Evolutionary conservation across 75 land plant genomes (phyloP), one percentile per base, ranked within the genome.

Genomic region (Sequoia sempervirens): DNA sequence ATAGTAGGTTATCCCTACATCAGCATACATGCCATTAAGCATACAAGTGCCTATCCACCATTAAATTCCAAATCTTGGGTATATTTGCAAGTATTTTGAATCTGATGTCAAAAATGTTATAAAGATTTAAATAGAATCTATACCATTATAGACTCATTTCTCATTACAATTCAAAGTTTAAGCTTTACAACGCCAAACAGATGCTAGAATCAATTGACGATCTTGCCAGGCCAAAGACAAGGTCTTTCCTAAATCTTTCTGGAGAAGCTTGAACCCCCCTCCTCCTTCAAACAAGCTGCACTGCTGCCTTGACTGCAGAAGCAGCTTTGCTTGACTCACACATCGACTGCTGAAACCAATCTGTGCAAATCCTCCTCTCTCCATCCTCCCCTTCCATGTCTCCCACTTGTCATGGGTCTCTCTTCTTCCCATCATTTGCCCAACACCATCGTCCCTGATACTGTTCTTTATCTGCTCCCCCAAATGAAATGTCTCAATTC

Each of bases 221-320:
- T 92, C 91, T 84, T 87, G 87, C 95, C 95, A 93, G 26, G 87
- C 87, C n/a, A 93, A 84, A 23, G 93, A 86, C 37, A 93, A 83
- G 30, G 84, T 85, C 79, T 15, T 87, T 47, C 88, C 89, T 34
- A 80, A 88, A 64, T 83, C 91, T 73, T 81, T 86, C 76, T 86
- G 88, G 52, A 69, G 73, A 85, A 88, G 87, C 81, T 64, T 84
- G 58, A 84, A 87, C 43, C 85, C 88, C 10, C 86, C 84, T 54
- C 73, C 84, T 54, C 73, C 81, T 43, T 84, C 88, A 45, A 69
- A 74, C 18, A 82, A 43, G 15, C 80, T 82, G 36, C 74, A 69
- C 56, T 85, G 85, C 75, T 86, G 88, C 41, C 88, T 92, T 20
- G 92, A 86, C 46, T 83, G 87, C 82, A 93, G 82, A 14, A 93